Base-by-base conservation (phyloP, 768 basidiomycete species). In the Pleurotus citrinopileatus region DNA sequence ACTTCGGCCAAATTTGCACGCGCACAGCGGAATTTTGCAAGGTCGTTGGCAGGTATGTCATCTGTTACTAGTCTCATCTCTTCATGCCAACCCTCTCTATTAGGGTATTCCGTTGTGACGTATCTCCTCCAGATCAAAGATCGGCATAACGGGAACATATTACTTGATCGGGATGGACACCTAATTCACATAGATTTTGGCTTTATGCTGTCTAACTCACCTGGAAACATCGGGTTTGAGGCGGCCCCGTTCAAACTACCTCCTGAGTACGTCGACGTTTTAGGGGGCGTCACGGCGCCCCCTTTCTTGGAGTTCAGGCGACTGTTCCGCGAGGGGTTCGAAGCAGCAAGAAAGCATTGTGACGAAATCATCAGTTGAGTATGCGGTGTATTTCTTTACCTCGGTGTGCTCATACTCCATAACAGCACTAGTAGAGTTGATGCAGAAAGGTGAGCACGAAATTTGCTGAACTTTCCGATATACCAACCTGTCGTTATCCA, bases 241-340 rank as follows among this genome's bases (percentile, higher is more conserved):
- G 96, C 95, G n/a, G 95, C 97, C 2, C 97, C 97, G 1, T 99
- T 99, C 80, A 99, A 99, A 68, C 72, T 98, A 10, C 87, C 94
- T 6, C 76, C 88, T 51, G 97, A 99, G 69, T 99, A 99, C 69
- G 79, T 99, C 51, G 96, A 98, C 61, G 91, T 99, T 25, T 77
- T 99, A 26, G 97, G 97, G 7, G 96, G 96, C 2, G 72, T 90
- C 37, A 78, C 87, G 47, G 80, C 86, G 25, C 75, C 84, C 20
- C 79, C 89, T 10, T 98, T 88, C 65, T 66, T 77, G 40, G 91
- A 96, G 65, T 99, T 98, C 74, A 88, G 82, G 64, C 77, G 78
- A 52, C 73, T 97, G 34, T 98, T 98, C 72, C 88, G 83, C 60
- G 89, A 95, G 62, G 94, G 94, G 42, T 99, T 98, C 64, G 92